Evolutionary conservation across 2,329 filamentous ascomycete genomes (phyloP).

Genomic region (Teratosphaeria destructans): DNA sequence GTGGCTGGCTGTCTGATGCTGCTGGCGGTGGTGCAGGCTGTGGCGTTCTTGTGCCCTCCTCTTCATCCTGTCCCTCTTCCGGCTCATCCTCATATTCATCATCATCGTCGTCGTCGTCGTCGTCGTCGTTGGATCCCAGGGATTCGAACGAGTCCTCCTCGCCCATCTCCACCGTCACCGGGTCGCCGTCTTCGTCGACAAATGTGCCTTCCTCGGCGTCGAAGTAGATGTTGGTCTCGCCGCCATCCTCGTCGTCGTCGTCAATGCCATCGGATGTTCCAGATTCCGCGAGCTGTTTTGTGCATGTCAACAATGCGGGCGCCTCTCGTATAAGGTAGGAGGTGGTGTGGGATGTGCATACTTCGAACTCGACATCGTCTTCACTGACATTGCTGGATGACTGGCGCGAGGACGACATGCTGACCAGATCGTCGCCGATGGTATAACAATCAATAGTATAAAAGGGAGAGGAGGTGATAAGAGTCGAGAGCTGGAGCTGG

Average conservation of each 20-base stretch:
- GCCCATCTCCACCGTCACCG: slow-evolving; percentile 16
- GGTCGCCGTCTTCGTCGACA: slow-evolving; percentile 16
- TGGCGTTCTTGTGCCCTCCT: slow-evolving; percentile 24
- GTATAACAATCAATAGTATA: background rate
- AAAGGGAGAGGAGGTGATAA: background rate
- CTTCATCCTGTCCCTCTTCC: slow-evolving; percentile 23
- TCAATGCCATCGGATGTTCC: slow-evolving; percentile 22
- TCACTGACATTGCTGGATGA: slow-evolving; percentile 17
- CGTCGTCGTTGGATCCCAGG: slow-evolving; percentile 23
- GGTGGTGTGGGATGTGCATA: slow-evolving; percentile 4
- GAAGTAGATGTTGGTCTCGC: slow-evolving; percentile 28
- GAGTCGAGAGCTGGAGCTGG: background rate
- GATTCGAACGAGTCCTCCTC: slow-evolving; percentile 12
- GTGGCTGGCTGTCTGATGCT: slow-evolving; percentile 1
- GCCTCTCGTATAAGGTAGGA: background rate
- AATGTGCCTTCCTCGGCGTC: slow-evolving; percentile 30
- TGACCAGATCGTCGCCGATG: background rate
- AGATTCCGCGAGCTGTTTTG: slow-evolving; percentile 13
- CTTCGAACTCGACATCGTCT: slow-evolving; percentile 44
- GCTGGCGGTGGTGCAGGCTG: slow-evolving; percentile 8
- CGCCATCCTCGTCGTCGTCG: slow-evolving; percentile 31
- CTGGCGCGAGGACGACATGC: background rate
- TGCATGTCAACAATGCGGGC: slow-evolving; percentile 1
- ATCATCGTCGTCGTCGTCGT: background rate
- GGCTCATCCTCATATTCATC: slow-evolving; percentile 16